Evolutionary conservation across 2,329 filamentous ascomycete genomes (phyloP).

Genomic region (Pseudogymnoascus sp.): DNA sequence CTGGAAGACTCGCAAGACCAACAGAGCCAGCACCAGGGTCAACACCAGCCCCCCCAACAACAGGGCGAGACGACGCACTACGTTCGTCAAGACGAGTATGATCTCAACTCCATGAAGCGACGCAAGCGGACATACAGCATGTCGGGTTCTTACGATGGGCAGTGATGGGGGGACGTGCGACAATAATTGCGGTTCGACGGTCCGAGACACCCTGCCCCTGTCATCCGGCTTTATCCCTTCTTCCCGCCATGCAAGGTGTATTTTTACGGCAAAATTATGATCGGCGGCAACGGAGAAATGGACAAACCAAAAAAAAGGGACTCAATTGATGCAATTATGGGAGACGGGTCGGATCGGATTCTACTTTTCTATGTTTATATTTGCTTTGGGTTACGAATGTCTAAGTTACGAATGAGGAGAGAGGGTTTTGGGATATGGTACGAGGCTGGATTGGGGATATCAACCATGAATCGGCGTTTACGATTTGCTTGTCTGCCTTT

Average conservation of each 20-base stretch:
- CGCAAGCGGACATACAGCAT: constrained; percentile 11
- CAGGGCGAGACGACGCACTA: constrained; percentile 23
- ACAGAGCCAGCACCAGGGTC: constrained; percentile 16
- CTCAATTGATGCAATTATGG: not conserved
- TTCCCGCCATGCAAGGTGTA: not conserved
- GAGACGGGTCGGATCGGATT: not conserved
- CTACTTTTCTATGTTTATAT: not conserved
- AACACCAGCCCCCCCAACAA: constrained; percentile 19
- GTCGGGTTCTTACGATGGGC: constrained; percentile 8
- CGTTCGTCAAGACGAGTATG: constrained; percentile 3
- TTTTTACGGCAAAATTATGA: constrained; percentile 5
- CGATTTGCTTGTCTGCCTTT: not conserved
- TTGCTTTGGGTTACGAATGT: not conserved
- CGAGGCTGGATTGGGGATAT: not conserved
- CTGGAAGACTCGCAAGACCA: constrained; percentile 15
- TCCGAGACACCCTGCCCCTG: not conserved
- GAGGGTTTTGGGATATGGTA: not conserved
- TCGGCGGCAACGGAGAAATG: not conserved
- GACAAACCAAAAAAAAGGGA: not conserved
- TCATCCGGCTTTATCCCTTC: not conserved
- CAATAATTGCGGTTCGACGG: not conserved
- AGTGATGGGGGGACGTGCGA: constrained; percentile 1
- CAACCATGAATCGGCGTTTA: not conserved
- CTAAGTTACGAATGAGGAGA: not conserved
- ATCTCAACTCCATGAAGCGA: constrained; percentile 1